Evolutionary conservation across 2,329 filamentous ascomycete species (phyloP).

Genomic region (Septoria petroselini): DNA sequence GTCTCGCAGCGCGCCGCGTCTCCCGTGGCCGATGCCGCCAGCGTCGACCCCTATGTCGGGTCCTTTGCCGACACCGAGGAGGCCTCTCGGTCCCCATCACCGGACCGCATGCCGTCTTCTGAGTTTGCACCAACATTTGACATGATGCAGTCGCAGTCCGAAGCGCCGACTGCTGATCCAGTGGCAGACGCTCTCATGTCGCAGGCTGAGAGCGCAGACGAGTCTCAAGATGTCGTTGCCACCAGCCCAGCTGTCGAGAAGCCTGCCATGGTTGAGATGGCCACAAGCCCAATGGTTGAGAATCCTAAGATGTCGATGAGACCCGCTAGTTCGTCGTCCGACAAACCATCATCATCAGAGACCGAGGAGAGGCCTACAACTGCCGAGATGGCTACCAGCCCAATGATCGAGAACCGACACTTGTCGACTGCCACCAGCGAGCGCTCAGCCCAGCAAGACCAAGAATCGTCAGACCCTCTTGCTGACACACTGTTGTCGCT

Average conservation of each 20-base stretch:
- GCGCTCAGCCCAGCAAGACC: background rate
- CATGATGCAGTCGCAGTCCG: constrained; percentile 8
- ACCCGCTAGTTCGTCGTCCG: constrained; percentile 1
- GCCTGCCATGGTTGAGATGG: background rate
- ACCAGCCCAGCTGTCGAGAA: background rate
- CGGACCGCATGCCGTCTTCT: background rate
- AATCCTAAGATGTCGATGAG: background rate
- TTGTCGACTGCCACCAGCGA: constrained; percentile 6
- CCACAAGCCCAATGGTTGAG: background rate
- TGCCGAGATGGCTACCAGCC: constrained; percentile 6
- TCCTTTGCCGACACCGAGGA: constrained; percentile 1
- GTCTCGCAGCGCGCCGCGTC: background rate
- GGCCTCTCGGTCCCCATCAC: background rate
- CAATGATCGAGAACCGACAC: constrained; percentile 8
- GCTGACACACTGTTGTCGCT: constrained; percentile 2
- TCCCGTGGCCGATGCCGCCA: background rate
- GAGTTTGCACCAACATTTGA: constrained; percentile 1
- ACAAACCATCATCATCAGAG: too few species aligned
- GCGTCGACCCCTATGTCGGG: constrained; percentile 8
- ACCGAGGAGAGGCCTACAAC: background rate
- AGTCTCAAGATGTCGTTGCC: background rate
- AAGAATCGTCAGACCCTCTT: background rate
- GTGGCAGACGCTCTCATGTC: constrained; percentile 11
- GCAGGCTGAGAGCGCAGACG: background rate
- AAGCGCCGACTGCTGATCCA: constrained; percentile 1